phyloP scores from a whole-genome alignment of 805 yeast genomes.

The Saccharomycopsis vini region DNA sequence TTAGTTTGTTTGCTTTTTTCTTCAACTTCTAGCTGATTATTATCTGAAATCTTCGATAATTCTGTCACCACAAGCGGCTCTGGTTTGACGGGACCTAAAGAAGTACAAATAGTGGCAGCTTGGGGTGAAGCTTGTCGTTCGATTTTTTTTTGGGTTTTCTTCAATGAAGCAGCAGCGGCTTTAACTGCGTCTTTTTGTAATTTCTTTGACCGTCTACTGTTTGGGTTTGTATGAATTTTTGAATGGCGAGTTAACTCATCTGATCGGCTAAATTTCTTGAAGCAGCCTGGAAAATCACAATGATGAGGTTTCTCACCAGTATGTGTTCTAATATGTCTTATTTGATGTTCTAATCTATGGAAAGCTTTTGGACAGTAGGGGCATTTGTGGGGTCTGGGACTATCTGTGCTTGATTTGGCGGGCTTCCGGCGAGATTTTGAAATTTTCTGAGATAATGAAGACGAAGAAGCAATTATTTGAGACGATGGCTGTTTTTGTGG shows the following conservation, averaged over 20 bases:
- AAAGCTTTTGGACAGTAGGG: constrained; percentile 68
- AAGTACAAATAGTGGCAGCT: no score
- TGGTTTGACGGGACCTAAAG: no score
- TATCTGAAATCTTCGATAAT: no score
- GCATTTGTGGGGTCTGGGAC: constrained; percentile 57
- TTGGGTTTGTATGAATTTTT: constrained; percentile 66
- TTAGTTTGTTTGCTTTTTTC: no score
- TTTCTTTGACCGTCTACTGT: constrained; percentile 32
- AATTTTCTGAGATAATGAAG: not conserved
- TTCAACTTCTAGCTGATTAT: no score
- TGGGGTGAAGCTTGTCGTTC: not conserved
- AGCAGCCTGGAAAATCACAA: constrained; percentile 64
- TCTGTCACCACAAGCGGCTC: no score
- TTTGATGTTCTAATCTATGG: constrained; percentile 69
- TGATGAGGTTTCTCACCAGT: constrained; percentile 77
- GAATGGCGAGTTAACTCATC: constrained; percentile 71
- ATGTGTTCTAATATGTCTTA: constrained; percentile 71
- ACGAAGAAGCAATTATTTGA: no score
- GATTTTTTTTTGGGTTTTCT: not conserved
- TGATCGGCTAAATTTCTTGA: constrained; percentile 56
- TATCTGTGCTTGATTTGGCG: constrained; percentile 20
- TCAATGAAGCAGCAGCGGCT: constrained; percentile 5
- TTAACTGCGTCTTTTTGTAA: constrained; percentile 10
- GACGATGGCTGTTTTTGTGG: no score
- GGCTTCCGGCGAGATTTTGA: constrained; percentile 18